Conservation (phyloP, 345 rosid species). For the Populus euphratica region DNA sequence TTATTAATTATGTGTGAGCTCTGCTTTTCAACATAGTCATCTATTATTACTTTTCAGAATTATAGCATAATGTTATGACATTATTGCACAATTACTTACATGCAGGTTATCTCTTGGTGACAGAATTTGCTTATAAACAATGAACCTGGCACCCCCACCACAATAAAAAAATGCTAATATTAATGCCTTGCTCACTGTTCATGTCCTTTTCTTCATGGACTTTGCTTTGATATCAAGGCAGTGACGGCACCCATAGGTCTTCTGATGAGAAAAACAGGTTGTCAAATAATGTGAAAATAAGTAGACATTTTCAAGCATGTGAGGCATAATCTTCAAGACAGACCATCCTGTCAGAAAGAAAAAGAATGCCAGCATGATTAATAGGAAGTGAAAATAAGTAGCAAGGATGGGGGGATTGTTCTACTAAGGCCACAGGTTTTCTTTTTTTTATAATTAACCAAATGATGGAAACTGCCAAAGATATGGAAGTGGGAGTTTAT, state of each 20-base stretch:
- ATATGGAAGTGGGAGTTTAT: neutral
- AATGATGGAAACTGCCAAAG: neutral
- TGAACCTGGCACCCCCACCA: neutral
- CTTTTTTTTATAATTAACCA: neutral
- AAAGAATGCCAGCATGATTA: neutral
- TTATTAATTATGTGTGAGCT: neutral
- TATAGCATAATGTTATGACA: neutral
- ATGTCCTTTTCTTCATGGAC: too few species aligned
- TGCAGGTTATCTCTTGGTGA: neutral
- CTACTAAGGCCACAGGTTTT: neutral
- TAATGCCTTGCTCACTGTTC: neutral
- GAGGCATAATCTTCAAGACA: neutral
- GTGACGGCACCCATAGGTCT: neutral
- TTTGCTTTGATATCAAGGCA: neutral
- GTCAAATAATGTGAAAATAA: neutral
- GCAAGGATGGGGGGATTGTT: neutral
- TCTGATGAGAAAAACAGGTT: neutral
- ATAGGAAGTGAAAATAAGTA: neutral
- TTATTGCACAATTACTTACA: neutral
- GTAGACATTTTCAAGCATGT: neutral
- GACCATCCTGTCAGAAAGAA: neutral
- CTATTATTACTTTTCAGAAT: neutral
- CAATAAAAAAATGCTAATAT: neutral
- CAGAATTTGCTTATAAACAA: neutral
- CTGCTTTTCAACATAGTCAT: neutral